A percentile compares a stretch with the other conserved stretches of the same genome.
These are phyloP conservation scores for Vitis hybrid DNA, from an alignment of 177 flowering plant species.

Conservation along the genomic window DNA sequence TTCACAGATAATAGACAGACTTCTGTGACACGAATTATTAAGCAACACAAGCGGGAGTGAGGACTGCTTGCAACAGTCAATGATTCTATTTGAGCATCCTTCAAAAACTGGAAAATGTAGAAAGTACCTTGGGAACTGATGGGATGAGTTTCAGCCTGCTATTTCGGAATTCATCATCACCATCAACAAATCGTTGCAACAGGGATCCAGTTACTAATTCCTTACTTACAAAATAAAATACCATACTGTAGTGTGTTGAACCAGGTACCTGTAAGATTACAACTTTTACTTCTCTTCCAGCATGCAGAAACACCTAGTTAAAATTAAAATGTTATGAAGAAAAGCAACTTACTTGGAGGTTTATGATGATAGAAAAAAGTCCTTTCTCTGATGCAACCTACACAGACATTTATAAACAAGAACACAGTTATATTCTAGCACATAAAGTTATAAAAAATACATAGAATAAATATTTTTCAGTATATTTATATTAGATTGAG, in stretches of 20 bases:
- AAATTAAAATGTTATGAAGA: background rate
- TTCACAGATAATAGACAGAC: no score
- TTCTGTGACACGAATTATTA: no score
- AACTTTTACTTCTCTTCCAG: conserved; percentile 6
- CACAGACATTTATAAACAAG: conserved; percentile 13
- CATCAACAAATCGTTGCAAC: conserved; percentile 93
- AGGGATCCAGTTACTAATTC: conserved; percentile 80
- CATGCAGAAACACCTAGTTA: conserved; percentile 5
- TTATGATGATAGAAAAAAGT: conserved; percentile 70
- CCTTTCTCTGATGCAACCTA: conserved; percentile 95
- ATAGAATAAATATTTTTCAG: background rate
- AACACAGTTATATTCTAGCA: background rate
- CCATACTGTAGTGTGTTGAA: conserved; percentile 97
- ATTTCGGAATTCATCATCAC: conserved; percentile 97
- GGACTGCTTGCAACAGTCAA: background rate
- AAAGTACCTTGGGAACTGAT: conserved; percentile 90
- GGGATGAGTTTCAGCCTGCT: conserved; percentile 97
- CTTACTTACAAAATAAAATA: conserved; percentile 84
- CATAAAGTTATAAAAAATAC: background rate
- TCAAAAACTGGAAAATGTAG: background rate
- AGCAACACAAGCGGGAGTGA: no score
- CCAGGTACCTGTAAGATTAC: conserved; percentile 75
- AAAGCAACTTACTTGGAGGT: conserved; percentile 78
- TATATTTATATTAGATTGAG: background rate
- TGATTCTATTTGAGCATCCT: conserved; percentile 3